Conservation (phyloP, 768 basidiomycete genomes). For the Suillus occidentalis region DNA sequence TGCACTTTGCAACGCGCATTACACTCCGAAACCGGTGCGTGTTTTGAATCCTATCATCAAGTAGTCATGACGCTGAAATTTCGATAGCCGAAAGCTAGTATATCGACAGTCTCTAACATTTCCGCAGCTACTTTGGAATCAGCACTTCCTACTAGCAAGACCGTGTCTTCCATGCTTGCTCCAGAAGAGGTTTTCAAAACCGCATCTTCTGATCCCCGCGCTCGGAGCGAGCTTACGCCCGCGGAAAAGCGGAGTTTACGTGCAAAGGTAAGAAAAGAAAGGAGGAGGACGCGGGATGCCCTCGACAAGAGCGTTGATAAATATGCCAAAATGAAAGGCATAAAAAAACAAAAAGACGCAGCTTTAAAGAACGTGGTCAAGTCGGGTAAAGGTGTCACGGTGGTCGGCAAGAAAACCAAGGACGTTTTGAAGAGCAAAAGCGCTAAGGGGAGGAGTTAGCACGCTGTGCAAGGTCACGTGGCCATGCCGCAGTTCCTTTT, state of each 20-base stretch:
- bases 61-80: not conserved
- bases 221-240: constrained; percentile 82
- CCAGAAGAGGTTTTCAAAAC: constrained; percentile 89
- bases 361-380: constrained; percentile 84
- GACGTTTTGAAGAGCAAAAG: constrained; percentile 27
- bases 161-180: constrained; percentile 78
- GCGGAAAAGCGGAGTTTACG: constrained; percentile 74
- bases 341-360: constrained; percentile 82
- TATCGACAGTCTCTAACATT: constrained; percentile 80
- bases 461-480: constrained; percentile 4
- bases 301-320: constrained; percentile 68
- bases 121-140: constrained; percentile 85
- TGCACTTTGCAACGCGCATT: constrained; percentile 92
- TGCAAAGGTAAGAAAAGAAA: constrained; percentile 66
- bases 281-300: constrained; percentile 63
- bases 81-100: constrained; percentile 80
- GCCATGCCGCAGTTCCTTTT: not conserved
- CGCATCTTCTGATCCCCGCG: constrained; percentile 51
- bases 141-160: constrained; percentile 81
- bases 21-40: constrained; percentile 88
- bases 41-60: not conserved
- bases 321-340: constrained; percentile 54
- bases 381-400: constrained; percentile 81
- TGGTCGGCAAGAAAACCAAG: constrained; percentile 71
- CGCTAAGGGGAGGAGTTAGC: constrained; percentile 35